phyloP scores from a whole-genome alignment of 257 asterid species.

The Scutellaria galericulata region DNA sequence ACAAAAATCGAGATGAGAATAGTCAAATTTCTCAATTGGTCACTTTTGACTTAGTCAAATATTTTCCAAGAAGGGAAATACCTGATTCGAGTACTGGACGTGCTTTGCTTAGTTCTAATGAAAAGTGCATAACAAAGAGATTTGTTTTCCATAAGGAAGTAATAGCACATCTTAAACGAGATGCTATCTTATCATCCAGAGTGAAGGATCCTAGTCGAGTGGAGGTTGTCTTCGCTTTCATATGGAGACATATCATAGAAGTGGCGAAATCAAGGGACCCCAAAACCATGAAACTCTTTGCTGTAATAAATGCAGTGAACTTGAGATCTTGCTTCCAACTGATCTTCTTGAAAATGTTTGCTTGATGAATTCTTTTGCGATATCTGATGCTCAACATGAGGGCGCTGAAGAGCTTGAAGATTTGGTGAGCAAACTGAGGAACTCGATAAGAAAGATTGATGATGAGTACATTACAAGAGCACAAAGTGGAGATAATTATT shows the following conservation, averaged over 20 bases:
- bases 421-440: background rate
- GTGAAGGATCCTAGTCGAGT: conserved; percentile 49
- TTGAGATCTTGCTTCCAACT: conserved; percentile 33
- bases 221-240: conserved; percentile 48
- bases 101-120: too few relatives aligned
- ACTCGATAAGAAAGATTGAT: background rate
- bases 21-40: background rate
- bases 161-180: background rate
- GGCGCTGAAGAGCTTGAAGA: background rate
- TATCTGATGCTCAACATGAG: background rate
- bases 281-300: background rate
- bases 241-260: conserved; percentile 43
- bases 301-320: conserved; percentile 34
- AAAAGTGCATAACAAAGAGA: background rate
- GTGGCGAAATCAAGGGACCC: background rate
- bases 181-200: background rate
- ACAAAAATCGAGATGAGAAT: too few relatives aligned
- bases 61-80: background rate
- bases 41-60: background rate
- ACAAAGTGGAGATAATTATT: background rate
- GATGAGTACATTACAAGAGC: background rate
- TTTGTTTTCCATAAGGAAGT: conserved; percentile 8
- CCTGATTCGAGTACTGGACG: too few relatives aligned
- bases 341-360: conserved; percentile 6
- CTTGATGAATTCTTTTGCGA: background rate